These are phyloP conservation scores for Oryza australiensis DNA, from an alignment of 176 grass and related monocot genomes.

Conservation along the genomic window DNA sequence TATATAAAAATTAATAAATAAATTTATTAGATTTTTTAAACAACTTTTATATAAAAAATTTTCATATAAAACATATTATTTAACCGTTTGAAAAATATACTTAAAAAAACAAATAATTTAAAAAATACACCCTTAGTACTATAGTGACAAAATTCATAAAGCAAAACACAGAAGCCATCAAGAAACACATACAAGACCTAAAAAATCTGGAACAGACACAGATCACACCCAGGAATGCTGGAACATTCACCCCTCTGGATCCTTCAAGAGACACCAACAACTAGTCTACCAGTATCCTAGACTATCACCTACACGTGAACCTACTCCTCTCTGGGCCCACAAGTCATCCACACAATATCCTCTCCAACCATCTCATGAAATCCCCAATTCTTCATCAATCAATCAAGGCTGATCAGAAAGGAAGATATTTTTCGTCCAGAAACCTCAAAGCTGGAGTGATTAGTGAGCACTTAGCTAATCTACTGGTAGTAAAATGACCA, in stretches of 20 bases:
- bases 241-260: conserved; percentile 32
- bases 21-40: too few species aligned
- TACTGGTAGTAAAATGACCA: not conserved
- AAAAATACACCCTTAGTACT: too few species aligned
- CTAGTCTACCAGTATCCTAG: not conserved
- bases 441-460: not conserved
- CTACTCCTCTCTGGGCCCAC: not conserved
- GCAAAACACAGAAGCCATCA: not conserved
- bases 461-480: not conserved
- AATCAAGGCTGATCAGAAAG: not conserved
- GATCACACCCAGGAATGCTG: not conserved
- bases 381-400: conserved; percentile 14
- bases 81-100: too few species aligned
- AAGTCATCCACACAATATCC: not conserved
- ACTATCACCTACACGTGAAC: not conserved
- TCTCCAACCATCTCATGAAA: conserved; percentile 19
- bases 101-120: too few species aligned
- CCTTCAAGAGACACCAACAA: conserved; percentile 15
- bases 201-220: not conserved
- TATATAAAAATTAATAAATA: too few species aligned
- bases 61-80: too few species aligned
- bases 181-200: not conserved
- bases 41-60: too few species aligned
- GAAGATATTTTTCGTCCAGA: conserved; percentile 30
- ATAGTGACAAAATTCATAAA: not conserved